phyloP scores from a whole-genome alignment of 2,329 filamentous ascomycete species.

The Penicillium concentricum region DNA sequence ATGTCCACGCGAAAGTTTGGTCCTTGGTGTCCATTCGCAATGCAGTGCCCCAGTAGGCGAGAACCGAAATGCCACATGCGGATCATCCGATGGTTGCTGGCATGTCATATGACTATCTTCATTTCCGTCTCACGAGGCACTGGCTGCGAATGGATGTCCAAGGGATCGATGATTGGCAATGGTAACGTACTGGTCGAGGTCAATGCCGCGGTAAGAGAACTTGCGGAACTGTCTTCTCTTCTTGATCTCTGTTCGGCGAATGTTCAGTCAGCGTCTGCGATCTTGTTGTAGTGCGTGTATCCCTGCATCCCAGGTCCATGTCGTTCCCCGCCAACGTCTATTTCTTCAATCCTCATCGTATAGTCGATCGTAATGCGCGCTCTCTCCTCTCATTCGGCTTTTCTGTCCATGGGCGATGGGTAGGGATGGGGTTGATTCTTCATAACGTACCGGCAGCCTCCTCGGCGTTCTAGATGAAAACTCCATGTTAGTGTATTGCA shows the following conservation, averaged over 20 bases:
- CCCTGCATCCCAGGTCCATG: constrained; percentile 20
- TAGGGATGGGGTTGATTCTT: constrained; percentile 22
- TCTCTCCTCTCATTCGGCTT: constrained; percentile 4
- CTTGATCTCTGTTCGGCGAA: constrained; percentile 76
- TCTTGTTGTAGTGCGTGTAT: constrained; percentile 15
- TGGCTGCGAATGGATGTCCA: constrained; percentile 10
- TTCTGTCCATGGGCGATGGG: constrained; percentile 15
- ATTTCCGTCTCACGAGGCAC: constrained; percentile 8
- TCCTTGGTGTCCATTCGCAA: not conserved
- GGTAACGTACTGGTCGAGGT: constrained; percentile 91
- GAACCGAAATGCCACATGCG: constrained; percentile 4
- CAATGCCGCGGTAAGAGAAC: constrained; percentile 99
- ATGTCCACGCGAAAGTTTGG: not conserved
- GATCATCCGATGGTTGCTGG: not conserved
- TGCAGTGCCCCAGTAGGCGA: constrained; percentile 3
- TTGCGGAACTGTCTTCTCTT: constrained; percentile 99
- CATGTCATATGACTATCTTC: constrained; percentile 2
- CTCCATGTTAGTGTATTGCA: constrained; percentile 36
- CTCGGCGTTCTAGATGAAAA: constrained; percentile 74
- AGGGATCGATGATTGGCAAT: constrained; percentile 8
- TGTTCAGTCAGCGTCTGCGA: constrained; percentile 31
- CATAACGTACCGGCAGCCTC: constrained; percentile 75
- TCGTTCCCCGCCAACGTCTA: constrained; percentile 9
- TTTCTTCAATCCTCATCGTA: constrained; percentile 4
- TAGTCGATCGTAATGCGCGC: constrained; percentile 2